Evolutionary conservation across 1,284 basidiomycete species (phyloP), one percentile per base, ranked within the genome.

Genomic region (Fomes fomentarius): DNA sequence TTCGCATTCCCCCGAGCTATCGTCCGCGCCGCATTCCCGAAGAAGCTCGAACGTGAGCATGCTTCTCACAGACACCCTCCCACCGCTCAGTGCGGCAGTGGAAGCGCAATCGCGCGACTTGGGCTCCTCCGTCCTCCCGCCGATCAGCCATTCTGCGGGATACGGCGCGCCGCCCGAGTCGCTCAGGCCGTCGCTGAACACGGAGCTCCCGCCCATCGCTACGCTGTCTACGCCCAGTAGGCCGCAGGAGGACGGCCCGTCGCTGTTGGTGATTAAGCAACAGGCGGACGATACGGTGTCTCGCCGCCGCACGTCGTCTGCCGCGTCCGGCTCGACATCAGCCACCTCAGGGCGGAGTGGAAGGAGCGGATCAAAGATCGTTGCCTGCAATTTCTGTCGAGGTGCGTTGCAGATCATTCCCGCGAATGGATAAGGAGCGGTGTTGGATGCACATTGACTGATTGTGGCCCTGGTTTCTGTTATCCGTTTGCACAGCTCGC

Each of bases 341-440:
- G 49, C 46, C 15, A 50, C 55, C n/a, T n/a, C n/a, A n/a, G 12
- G 48, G 56, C 31, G 48, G 56, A 11, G 58, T 5, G 52, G 57
- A 4, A 85, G 79, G 54, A 87, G 86, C 47, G 89, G 89, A 14
- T 88, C 89, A 47, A 91, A 91, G 67, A 87, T 91, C 17, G 89
- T 91, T 28, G 89, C 89, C 9, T 91, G 89, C 72, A 91, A 91
- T 69, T 88, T 88, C 66, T 91, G 89, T 72, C 80, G 89, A 76
- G 87, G 89, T 91, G 65, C 54, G 83, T 75, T 22, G 41, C 47
- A 26, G 30, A 42, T 56, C 41, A 25, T 45, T 51, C 35, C 39
- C 24, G 54, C 52, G n/a, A 44, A 55, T 47, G 49, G 38, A 49
- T 7, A 22, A 24, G n/a, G 15, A 24, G 39, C 52, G 7, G 50